phyloP scores from a whole-genome alignment of 2,329 filamentous ascomycete genomes.

The Fusarium pilosicola region DNA sequence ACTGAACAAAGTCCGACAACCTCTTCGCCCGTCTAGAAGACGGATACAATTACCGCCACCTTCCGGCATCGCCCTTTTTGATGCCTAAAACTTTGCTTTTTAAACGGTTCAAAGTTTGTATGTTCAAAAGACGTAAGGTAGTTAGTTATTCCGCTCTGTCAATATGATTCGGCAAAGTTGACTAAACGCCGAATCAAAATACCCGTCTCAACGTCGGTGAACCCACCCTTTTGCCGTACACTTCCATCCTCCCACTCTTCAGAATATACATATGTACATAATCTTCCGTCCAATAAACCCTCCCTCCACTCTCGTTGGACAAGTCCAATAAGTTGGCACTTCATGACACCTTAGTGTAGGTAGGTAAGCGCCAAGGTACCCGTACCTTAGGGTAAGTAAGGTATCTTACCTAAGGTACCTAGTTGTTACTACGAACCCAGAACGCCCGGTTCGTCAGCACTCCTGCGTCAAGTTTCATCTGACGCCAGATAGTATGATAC shows the following conservation, averaged over 20 bases:
- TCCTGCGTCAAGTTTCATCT: background rate
- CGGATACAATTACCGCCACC: background rate
- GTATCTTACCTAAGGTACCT: too few species aligned
- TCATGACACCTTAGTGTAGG: background rate
- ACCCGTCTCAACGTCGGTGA: background rate
- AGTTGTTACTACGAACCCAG: background rate
- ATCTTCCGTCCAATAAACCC: background rate
- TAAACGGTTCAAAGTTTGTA: background rate
- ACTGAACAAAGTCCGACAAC: background rate
- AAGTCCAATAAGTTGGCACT: background rate
- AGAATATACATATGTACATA: background rate
- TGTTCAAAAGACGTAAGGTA: background rate
- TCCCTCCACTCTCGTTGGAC: background rate
- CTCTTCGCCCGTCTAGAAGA: background rate
- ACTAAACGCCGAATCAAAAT: background rate
- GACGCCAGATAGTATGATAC: background rate
- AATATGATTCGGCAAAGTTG: conserved; percentile 2
- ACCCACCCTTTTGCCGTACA: background rate
- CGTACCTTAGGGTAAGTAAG: background rate
- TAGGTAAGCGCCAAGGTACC: background rate
- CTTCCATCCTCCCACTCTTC: background rate
- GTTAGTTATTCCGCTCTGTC: background rate
- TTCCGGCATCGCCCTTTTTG: background rate
- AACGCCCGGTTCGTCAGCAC: background rate
- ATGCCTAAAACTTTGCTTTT: background rate